These are phyloP conservation scores for Daldinia eschscholtzii DNA, from an alignment of 2,329 filamentous ascomycete genomes.

Conservation along the genomic window DNA sequence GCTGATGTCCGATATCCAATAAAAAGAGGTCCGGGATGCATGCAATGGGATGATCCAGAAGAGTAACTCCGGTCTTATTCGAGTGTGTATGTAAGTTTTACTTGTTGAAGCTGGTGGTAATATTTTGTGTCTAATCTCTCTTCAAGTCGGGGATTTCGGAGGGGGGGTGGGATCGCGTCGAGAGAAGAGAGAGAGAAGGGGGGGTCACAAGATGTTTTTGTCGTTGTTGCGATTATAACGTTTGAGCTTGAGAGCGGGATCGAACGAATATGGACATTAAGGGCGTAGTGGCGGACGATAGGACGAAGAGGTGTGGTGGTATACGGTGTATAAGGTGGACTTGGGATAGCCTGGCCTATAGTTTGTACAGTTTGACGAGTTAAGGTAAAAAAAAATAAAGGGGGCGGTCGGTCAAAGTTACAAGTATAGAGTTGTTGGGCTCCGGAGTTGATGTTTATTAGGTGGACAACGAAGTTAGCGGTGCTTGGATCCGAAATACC, in stretches of 20 bases:
- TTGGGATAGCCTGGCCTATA: neutral
- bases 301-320: neutral
- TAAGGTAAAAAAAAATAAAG: conserved; percentile 28
- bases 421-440: conserved; percentile 44
- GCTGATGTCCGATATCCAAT: conserved; percentile 29
- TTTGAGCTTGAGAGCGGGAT: conserved; percentile 11
- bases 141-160: neutral
- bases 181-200: neutral
- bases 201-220: conserved; percentile 1
- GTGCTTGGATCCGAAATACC: conserved; percentile 28
- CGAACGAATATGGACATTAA: conserved; percentile 12
- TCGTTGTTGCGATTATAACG: conserved; percentile 12
- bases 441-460: conserved; percentile 39
- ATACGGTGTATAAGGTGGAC: conserved; percentile 3
- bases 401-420: conserved; percentile 37
- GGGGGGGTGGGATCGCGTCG: conserved; percentile 8
- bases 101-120: conserved; percentile 12
- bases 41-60: conserved; percentile 26
- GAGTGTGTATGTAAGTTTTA: conserved; percentile 10
- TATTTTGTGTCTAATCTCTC: conserved; percentile 11
- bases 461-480: conserved; percentile 41
- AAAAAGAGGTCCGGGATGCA: conserved; percentile 25
- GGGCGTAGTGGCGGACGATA: neutral
- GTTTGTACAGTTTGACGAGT: neutral
- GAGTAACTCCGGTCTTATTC: neutral